Conservation (phyloP, 768 basidiomycete species). For the Mycena sanguinolenta region DNA sequence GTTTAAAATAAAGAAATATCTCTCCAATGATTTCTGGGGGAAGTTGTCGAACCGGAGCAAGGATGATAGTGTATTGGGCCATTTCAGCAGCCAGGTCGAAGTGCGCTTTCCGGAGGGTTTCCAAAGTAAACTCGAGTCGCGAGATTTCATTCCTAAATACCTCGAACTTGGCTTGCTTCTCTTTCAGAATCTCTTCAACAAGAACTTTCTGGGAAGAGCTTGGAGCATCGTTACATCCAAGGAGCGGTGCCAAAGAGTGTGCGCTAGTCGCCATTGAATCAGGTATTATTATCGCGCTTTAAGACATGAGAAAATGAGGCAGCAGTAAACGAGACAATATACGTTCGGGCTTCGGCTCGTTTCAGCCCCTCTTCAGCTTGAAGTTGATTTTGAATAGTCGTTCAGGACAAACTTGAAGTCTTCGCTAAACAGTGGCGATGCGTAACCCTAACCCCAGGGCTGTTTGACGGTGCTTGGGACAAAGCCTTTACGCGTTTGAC, state of each 20-base stretch:
- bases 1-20: conserved; percentile 25
- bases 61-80: background rate
- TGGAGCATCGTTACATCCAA: background rate
- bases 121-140: background rate
- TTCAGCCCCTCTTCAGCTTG: no score
- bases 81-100: background rate
- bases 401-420: background rate
- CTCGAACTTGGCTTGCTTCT: background rate
- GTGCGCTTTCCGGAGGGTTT: background rate
- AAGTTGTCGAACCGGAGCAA: conserved; percentile 6
- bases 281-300: no score
- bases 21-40: conserved; percentile 19
- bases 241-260: background rate
- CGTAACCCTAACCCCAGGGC: no score
- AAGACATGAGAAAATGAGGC: no score
- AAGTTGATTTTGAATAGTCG: no score
- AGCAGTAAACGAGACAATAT: no score
- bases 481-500: conserved; percentile 26
- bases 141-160: background rate
- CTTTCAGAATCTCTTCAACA: background rate
- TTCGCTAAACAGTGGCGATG: no score
- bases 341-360: no score
- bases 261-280: no score
- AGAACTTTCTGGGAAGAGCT: background rate
- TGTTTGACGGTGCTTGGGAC: background rate